These are phyloP conservation scores for Alternaria angustiovoidea DNA, from an alignment of 2,329 filamentous ascomycete species.

Conservation along the genomic window DNA sequence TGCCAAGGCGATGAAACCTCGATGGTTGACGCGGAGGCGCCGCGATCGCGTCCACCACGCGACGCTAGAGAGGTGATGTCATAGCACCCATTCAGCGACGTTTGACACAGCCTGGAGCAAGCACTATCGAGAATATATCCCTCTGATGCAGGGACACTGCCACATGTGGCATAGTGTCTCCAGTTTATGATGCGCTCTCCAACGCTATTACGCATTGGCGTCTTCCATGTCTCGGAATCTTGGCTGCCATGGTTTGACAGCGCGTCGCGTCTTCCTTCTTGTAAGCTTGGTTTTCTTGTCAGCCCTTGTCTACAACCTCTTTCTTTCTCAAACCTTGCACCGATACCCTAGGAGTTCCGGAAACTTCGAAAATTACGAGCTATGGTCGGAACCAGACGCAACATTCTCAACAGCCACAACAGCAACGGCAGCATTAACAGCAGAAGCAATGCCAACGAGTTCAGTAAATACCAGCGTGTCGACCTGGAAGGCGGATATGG, in stretches of 20 bases:
- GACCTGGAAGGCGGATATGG: conserved; percentile 45
- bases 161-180: conserved; percentile 12
- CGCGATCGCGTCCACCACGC: conserved; percentile 10
- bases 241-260: conserved; percentile 11
- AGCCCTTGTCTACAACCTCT: not conserved
- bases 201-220: conserved; percentile 10
- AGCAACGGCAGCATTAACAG: conserved; percentile 16
- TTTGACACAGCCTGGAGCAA: conserved; percentile 14
- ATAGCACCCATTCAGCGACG: conserved; percentile 6
- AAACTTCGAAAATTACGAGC: not conserved
- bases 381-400: conserved; percentile 36
- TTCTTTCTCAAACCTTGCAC: not conserved
- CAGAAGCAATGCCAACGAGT: conserved; percentile 14
- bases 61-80: conserved; percentile 23
- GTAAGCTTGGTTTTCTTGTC: conserved; percentile 5
- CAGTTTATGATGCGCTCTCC: conserved; percentile 25
- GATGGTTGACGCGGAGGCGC: conserved; percentile 3
- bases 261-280: conserved; percentile 14
- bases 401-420: conserved; percentile 23
- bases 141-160: conserved; percentile 17
- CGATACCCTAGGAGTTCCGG: not conserved
- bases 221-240: not conserved
- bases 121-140: conserved; percentile 17
- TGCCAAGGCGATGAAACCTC: conserved; percentile 23
- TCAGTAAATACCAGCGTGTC: conserved; percentile 25